Base-by-base conservation (phyloP, 1,139 yeast genomes). In the Citeromyces hawaiiensis region DNA sequence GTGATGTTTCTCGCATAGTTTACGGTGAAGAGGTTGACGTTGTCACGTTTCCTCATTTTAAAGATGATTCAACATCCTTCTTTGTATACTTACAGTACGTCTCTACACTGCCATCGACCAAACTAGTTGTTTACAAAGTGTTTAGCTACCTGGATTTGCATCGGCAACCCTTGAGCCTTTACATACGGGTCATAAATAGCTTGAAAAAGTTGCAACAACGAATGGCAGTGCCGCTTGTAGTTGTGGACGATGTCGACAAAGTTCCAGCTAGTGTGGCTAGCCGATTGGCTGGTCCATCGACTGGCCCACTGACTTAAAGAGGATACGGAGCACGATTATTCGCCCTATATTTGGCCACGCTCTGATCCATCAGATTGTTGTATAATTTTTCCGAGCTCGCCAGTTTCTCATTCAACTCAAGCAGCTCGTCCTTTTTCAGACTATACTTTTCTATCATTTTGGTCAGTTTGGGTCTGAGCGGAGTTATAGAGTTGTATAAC, bases 361-460 rank as follows among this genome's bases (percentile, higher is more conserved):
- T 43, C 36, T 39, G 51, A 47, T 83, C 87, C 61, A 83, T 68
- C 40, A 85, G 59, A 39, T 73, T 74, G 52, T 85, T 86, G 55
- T 86, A 88, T 7, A 70, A 61, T 41, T 70, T 66, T 38, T 83
- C 72, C 25, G 94, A 93, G 39, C 63, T 63, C 41, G 73, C 72
- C 45, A 88, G 69, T 48, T 83, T 81, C 45, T 72, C 72, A 51
- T 86, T 79, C 50, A 86, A 62, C n/a, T 71, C 71, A 47, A 75
- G 62, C 42, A 87, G 61, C 48, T 87, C 96, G 47, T 85, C 83
- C 53, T 79, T 79, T 48, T 86, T 69, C 37, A 70, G 72, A 32
- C 85, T 68, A 54, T 83, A 82, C 56, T 80, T 82, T 44, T 83
- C 94, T 45, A 86, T 79, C 49, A 76, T 61, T 49, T 72, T 72